Evolutionary conservation across 768 basidiomycete genomes (phyloP).

Genomic region (Tricholoma furcatifolium): DNA sequence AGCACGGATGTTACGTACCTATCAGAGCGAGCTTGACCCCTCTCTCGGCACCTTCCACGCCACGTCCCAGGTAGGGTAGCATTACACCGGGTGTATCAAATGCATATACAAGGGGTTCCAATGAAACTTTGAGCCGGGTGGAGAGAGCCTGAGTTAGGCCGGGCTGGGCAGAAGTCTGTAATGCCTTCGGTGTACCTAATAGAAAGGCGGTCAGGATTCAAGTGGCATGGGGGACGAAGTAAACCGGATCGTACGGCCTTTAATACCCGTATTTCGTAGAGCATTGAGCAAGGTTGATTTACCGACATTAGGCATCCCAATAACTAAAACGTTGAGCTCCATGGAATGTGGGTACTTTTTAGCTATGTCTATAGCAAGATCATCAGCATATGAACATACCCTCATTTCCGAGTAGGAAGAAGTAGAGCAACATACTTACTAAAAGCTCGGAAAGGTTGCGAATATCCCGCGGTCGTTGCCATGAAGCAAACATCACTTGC

Average conservation of each 20-base stretch:
- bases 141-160: conserved; percentile 90
- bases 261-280: conserved; percentile 81
- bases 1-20: conserved; percentile 52
- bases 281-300: conserved; percentile 95
- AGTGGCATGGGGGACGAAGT: conserved; percentile 5
- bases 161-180: conserved; percentile 85
- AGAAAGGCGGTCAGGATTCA: conserved; percentile 4
- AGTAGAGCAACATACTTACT: conserved; percentile 59
- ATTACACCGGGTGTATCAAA: conserved; percentile 97
- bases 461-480: conserved; percentile 66
- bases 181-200: conserved; percentile 80
- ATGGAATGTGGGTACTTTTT: conserved; percentile 65
- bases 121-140: conserved; percentile 81
- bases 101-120: conserved; percentile 84
- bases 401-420: conserved; percentile 10
- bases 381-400: conserved; percentile 6
- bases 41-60: conserved; percentile 82
- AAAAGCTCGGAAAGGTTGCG: conserved; percentile 61
- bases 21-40: conserved; percentile 93
- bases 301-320: conserved; percentile 99
- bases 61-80: conserved; percentile 90
- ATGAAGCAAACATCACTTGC: conserved; percentile 67
- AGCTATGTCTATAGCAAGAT: conserved; percentile 54
- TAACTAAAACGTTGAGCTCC: conserved; percentile 86
- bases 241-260: conserved; percentile 61